Evolutionary conservation across 176 grass and related monocot species (phyloP).

Genomic region (Lolium perenne): DNA sequence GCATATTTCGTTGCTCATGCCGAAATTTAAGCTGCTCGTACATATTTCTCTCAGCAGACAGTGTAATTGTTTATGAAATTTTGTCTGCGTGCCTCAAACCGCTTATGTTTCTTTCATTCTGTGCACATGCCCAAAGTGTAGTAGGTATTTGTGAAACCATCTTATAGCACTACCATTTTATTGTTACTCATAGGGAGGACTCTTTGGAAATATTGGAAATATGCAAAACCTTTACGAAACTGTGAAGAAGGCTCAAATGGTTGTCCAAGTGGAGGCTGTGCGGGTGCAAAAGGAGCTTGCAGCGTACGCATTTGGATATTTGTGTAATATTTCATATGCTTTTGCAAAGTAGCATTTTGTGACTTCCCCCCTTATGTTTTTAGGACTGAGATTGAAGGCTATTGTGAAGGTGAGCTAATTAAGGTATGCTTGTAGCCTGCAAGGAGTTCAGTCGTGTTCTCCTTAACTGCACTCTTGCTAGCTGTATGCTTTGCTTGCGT

Average conservation of each 20-base stretch:
- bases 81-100: not conserved
- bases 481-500: constrained; percentile 20
- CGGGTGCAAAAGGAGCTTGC: constrained; percentile 98
- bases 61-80: not conserved
- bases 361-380: constrained; percentile 31
- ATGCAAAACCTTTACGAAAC: constrained; percentile 99
- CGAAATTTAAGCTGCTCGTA: constrained; percentile 1
- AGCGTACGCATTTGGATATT: constrained; percentile 65
- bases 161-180: constrained; percentile 29
- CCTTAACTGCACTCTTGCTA: constrained; percentile 29
- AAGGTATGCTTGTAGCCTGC: constrained; percentile 65
- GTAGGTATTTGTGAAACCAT: constrained; percentile 6
- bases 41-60: constrained; percentile 1
- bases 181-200: constrained; percentile 63
- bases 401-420: constrained; percentile 98
- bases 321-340: constrained; percentile 41
- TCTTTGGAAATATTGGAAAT: constrained; percentile 93
- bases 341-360: constrained; percentile 30
- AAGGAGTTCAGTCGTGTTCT: constrained; percentile 7
- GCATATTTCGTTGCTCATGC: constrained; percentile 1
- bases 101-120: constrained; percentile 27
- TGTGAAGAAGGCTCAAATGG: constrained; percentile 99
- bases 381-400: constrained; percentile 97
- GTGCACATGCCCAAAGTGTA: constrained; percentile 15
- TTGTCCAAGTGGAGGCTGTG: constrained; percentile 98